phyloP scores from a whole-genome alignment of 2,329 filamentous ascomycete genomes.

The Aspergillus sp. region DNA sequence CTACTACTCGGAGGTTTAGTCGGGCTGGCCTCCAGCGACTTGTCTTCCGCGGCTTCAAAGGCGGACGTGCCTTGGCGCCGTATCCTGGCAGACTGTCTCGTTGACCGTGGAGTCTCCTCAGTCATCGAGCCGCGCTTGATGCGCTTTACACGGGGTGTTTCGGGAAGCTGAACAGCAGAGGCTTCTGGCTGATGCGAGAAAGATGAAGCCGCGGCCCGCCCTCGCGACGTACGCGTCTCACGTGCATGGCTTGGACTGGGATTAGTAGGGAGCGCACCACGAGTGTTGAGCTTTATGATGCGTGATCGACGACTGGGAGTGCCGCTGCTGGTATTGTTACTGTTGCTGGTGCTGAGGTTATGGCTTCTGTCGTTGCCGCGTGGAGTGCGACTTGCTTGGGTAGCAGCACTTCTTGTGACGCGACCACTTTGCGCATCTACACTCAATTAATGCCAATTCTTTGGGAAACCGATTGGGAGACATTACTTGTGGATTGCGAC shows the following conservation, averaged over 20 bases:
- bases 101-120: slow-evolving; percentile 26
- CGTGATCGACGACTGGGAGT: slow-evolving; percentile 12
- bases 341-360: neutral
- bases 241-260: slow-evolving; percentile 5
- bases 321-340: slow-evolving; percentile 7
- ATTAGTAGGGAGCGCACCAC: slow-evolving; percentile 8
- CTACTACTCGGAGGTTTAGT: slow-evolving; percentile 10
- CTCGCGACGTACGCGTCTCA: slow-evolving; percentile 18
- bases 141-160: slow-evolving; percentile 26
- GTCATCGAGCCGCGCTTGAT: slow-evolving; percentile 21
- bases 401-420: neutral
- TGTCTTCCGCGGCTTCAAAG: neutral
- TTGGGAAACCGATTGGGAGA: neutral
- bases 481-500: slow-evolving; percentile 18
- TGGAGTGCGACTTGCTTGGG: neutral
- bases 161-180: slow-evolving; percentile 7
- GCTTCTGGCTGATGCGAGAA: neutral
- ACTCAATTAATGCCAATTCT: neutral
- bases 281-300: slow-evolving; percentile 16
- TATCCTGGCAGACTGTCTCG: slow-evolving; percentile 28
- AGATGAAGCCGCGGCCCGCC: slow-evolving; percentile 8
- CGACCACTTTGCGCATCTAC: slow-evolving; percentile 3
- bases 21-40: slow-evolving; percentile 1
- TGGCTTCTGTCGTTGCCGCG: neutral
- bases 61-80: slow-evolving; percentile 11